phyloP scores from a whole-genome alignment of 2,329 filamentous ascomycete genomes.

The Fusarium mexicanum region DNA sequence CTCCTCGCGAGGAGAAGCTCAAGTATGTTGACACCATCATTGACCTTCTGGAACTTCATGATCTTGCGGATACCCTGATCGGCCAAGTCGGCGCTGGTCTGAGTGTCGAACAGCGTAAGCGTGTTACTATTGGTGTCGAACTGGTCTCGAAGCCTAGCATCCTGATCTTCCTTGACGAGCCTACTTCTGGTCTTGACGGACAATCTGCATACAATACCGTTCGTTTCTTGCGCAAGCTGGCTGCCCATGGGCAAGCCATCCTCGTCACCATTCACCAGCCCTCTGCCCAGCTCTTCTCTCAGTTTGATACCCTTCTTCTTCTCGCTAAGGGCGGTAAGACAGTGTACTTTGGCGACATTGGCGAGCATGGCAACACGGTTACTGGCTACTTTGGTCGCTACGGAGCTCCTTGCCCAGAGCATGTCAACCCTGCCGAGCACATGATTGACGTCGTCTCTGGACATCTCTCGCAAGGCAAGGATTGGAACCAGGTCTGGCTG shows the following conservation, averaged over 20 bases:
- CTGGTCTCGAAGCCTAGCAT: slow-evolving; percentile 69
- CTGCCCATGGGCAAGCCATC: slow-evolving; percentile 72
- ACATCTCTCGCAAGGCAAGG: slow-evolving; percentile 54
- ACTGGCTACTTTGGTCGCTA: slow-evolving; percentile 73
- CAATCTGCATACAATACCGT: slow-evolving; percentile 73
- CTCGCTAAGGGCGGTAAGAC: slow-evolving; percentile 72
- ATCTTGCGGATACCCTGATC: slow-evolving; percentile 60
- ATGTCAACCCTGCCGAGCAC: slow-evolving; percentile 78
- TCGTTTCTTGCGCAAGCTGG: slow-evolving; percentile 72
- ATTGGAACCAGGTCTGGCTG: slow-evolving; percentile 78
- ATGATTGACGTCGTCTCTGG: slow-evolving; percentile 73
- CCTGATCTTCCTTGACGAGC: slow-evolving; percentile 70
- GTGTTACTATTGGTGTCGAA: slow-evolving; percentile 69
- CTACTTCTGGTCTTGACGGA: slow-evolving; percentile 73
- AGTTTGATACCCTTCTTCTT: slow-evolving; percentile 73
- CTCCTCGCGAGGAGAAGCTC: slow-evolving; percentile 73
- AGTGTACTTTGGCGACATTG: slow-evolving; percentile 74
- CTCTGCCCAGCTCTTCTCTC: slow-evolving; percentile 70
- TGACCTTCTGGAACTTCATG: slow-evolving; percentile 64
- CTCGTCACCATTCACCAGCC: slow-evolving; percentile 78
- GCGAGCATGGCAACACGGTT: slow-evolving; percentile 63
- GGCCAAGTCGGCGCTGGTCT: slow-evolving; percentile 61
- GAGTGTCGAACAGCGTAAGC: slow-evolving; percentile 63
- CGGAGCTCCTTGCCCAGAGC: slow-evolving; percentile 68
- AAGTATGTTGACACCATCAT: slow-evolving; percentile 83